Evolutionary conservation across 192 early-diverging fungal genomes (phyloP).

Genomic region (Backusella tarrabulga): DNA sequence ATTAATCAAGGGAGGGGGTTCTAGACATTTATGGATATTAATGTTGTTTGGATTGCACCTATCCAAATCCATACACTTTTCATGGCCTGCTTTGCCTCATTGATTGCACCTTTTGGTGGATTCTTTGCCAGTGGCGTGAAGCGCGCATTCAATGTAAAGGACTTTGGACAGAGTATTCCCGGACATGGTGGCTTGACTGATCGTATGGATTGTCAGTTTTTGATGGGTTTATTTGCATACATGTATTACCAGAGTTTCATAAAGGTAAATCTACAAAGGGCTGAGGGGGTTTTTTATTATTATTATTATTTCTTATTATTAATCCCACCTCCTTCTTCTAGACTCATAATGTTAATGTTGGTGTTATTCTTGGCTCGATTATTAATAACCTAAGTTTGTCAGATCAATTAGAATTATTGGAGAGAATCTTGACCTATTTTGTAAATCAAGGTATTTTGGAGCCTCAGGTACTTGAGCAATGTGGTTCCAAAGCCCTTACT

Average conservation of each 20-base stretch:
- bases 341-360: constrained; percentile 23
- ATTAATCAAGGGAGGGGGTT: too few species aligned
- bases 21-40: constrained; percentile 32
- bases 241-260: constrained; percentile 67
- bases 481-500: constrained; percentile 21
- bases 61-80: constrained; percentile 86
- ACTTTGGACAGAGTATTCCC: constrained; percentile 95
- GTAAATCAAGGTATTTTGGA: constrained; percentile 35
- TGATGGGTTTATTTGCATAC: constrained; percentile 92
- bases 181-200: constrained; percentile 98
- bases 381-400: constrained; percentile 22
- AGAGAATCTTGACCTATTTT: constrained; percentile 31
- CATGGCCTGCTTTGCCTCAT: constrained; percentile 88
- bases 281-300: too few species aligned
- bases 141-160: constrained; percentile 95
- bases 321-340: neutral
- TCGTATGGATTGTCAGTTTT: constrained; percentile 97
- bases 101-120: constrained; percentile 97
- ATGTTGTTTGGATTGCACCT: constrained; percentile 68
- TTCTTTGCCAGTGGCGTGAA: constrained; percentile 98
- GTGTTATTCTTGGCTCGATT: constrained; percentile 18
- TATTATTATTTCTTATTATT: too few species aligned
- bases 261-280: constrained; percentile 3
- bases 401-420: constrained; percentile 32
- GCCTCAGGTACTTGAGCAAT: constrained; percentile 15